A percentile compares a stretch with the other conserved stretches of the same genome.
These are phyloP conservation scores for Elsinoe perseae DNA, from an alignment of 2,329 filamentous ascomycete species.

Conservation along the genomic window DNA sequence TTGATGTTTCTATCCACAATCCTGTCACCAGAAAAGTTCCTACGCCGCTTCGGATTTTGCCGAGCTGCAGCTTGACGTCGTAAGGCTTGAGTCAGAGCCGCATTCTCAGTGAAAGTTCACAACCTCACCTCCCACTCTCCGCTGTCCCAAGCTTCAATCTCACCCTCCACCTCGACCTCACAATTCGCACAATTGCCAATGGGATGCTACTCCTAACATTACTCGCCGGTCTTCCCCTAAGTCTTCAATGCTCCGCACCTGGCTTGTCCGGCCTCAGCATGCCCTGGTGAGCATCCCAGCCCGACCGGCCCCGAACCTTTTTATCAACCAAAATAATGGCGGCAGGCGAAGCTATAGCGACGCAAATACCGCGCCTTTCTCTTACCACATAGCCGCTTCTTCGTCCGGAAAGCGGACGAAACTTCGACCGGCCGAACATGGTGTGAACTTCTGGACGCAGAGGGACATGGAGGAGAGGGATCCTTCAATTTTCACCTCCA, in stretches of 20 bases:
- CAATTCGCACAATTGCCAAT: background rate
- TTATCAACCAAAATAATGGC: slow-evolving; percentile 18
- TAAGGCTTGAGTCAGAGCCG: slow-evolving; percentile 1
- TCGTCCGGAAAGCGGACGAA: slow-evolving; percentile 29
- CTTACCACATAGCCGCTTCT: slow-evolving; percentile 33
- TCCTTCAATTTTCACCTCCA: slow-evolving; percentile 40
- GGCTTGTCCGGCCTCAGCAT: slow-evolving; percentile 29
- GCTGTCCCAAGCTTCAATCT: background rate
- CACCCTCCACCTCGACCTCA: background rate
- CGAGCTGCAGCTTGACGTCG: background rate
- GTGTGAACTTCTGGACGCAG: slow-evolving; percentile 36
- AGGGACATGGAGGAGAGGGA: slow-evolving; percentile 29
- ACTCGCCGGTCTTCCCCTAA: slow-evolving; percentile 13
- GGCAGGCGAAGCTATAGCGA: slow-evolving; percentile 13
- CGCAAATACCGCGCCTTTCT: slow-evolving; percentile 24
- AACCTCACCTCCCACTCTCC: background rate
- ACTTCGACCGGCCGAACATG: slow-evolving; percentile 41
- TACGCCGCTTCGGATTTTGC: background rate
- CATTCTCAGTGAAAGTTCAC: background rate
- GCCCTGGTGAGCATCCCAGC: slow-evolving; percentile 45
- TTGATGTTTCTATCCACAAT: background rate
- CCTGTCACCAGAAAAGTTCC: background rate
- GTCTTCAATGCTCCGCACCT: slow-evolving; percentile 17
- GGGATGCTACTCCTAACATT: slow-evolving; percentile 9
- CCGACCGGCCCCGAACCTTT: slow-evolving; percentile 43